A percentile compares a stretch with the other conserved stretches of the same genome.
Evolutionary conservation across 306 rosid species (phyloP).

Genomic region (Echinosophora koreensis): DNA sequence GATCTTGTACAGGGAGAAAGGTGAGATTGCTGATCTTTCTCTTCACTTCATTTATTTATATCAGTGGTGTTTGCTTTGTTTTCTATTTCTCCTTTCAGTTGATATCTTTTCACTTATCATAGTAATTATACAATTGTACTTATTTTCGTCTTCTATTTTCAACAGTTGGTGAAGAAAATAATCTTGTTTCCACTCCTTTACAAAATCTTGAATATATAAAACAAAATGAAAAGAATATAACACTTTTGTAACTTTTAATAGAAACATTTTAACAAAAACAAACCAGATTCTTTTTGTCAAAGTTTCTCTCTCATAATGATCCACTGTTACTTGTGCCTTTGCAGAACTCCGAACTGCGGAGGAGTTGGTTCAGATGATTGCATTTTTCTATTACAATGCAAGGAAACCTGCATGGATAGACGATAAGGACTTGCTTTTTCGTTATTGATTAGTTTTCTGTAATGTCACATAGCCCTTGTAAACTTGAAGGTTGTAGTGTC

Average conservation of each 20-base stretch:
- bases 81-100: no score
- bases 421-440: conserved; percentile 55
- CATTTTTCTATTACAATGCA: conserved; percentile 92
- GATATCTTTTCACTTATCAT: no score
- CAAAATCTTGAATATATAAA: no score
- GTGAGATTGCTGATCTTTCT: conserved; percentile 58
- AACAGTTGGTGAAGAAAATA: no score
- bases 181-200: no score
- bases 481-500: neutral
- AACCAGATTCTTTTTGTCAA: neutral
- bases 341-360: conserved; percentile 74
- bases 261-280: no score
- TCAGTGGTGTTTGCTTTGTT: no score
- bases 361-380: conserved; percentile 91
- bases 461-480: no score
- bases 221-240: no score
- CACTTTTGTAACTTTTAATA: no score
- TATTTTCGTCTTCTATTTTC: no score
- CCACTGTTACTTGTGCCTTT: conserved; percentile 10
- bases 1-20: conserved; percentile 89
- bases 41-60: conserved; percentile 8
- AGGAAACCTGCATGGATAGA: conserved; percentile 91
- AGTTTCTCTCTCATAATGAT: conserved; percentile 31
- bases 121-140: no score
- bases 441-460: conserved; percentile 38